A percentile compares a stretch with the other conserved stretches of the same genome.
Conservation (phyloP, 2,329 filamentous ascomycete genomes). For the Drechslerella coelobrocha region DNA sequence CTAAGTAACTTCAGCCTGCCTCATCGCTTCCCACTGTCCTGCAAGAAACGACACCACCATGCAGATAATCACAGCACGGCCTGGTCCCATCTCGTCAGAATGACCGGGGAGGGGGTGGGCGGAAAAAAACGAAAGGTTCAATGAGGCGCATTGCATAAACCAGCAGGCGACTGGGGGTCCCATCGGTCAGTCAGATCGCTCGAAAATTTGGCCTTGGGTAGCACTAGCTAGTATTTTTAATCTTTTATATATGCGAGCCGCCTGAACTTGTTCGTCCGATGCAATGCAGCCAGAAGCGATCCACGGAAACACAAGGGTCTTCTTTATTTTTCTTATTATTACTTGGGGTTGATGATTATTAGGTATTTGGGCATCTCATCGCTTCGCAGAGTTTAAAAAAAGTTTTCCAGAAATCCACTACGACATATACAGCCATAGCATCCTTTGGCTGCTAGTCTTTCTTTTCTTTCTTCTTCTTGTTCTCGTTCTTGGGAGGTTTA, state of each 20-base stretch:
- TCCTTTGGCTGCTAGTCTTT: slow-evolving; percentile 4
- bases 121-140: slow-evolving; percentile 20
- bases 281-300: slow-evolving; percentile 48
- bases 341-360: slow-evolving; percentile 16
- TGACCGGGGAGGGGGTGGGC: slow-evolving; percentile 26
- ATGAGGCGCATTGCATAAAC: slow-evolving; percentile 51
- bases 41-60: slow-evolving; percentile 41
- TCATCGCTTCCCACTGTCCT: slow-evolving; percentile 51
- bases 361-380: slow-evolving; percentile 19
- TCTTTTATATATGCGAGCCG: slow-evolving; percentile 51
- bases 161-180: slow-evolving; percentile 25
- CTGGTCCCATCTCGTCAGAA: slow-evolving; percentile 48
- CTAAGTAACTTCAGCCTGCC: slow-evolving; percentile 46
- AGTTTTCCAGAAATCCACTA: slow-evolving; percentile 17
- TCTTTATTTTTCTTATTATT: slow-evolving; percentile 14
- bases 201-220: slow-evolving; percentile 11
- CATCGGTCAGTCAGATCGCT: slow-evolving; percentile 18
- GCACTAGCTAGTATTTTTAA: slow-evolving; percentile 26
- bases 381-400: slow-evolving; percentile 16
- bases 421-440: neutral
- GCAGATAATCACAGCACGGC: slow-evolving; percentile 51
- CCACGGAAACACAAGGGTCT: slow-evolving; percentile 37
- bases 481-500: slow-evolving; percentile 34
- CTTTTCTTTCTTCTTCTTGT: neutral
- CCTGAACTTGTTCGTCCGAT: slow-evolving; percentile 42